Conservation (phyloP, 192 early-diverging fungal species). For the Backusella parvicylindrica region DNA sequence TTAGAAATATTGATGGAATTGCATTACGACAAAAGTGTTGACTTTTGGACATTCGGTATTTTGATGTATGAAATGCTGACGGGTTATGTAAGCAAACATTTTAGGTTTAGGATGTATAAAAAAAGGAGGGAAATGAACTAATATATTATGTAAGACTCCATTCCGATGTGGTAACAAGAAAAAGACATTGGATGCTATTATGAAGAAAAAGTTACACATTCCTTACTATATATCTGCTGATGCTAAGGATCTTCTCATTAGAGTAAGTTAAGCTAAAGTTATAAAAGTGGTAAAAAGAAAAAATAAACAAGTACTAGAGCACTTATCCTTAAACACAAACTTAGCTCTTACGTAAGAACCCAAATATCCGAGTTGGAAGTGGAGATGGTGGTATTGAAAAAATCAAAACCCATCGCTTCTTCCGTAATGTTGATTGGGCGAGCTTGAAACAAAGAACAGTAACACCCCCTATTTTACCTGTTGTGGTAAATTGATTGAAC, state of each 20-base stretch:
- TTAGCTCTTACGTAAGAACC: conserved; percentile 50
- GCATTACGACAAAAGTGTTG: conserved; percentile 72
- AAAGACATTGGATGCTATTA: conserved; percentile 81
- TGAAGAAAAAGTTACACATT: conserved; percentile 75
- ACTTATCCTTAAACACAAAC: not conserved
- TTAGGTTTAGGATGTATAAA: not conserved
- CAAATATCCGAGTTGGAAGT: conserved; percentile 44
- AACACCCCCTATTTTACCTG: conserved; percentile 68
- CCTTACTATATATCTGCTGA: conserved; percentile 79
- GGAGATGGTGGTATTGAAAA: conserved; percentile 47
- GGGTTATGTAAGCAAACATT: conserved; percentile 43
- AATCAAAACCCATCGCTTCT: conserved; percentile 68
- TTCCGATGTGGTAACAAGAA: conserved; percentile 79
- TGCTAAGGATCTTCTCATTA: conserved; percentile 74
- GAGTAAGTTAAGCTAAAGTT: conserved; percentile 28
- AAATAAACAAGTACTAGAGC: not conserved
- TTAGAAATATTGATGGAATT: conserved; percentile 59
- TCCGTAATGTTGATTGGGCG: conserved; percentile 74
- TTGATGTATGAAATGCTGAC: conserved; percentile 92
- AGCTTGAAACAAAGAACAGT: conserved; percentile 47
- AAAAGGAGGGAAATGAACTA: not conserved
- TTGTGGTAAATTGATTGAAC: conserved; percentile 36
- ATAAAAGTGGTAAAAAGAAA: not conserved
- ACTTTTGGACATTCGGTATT: conserved; percentile 91
- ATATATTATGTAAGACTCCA: conserved; percentile 40